Percentiles rank a stretch among this genome's conserved stretches.
Conservation (phyloP, 2,329 filamentous ascomycete genomes). For the Cordyceps sp. region DNA sequence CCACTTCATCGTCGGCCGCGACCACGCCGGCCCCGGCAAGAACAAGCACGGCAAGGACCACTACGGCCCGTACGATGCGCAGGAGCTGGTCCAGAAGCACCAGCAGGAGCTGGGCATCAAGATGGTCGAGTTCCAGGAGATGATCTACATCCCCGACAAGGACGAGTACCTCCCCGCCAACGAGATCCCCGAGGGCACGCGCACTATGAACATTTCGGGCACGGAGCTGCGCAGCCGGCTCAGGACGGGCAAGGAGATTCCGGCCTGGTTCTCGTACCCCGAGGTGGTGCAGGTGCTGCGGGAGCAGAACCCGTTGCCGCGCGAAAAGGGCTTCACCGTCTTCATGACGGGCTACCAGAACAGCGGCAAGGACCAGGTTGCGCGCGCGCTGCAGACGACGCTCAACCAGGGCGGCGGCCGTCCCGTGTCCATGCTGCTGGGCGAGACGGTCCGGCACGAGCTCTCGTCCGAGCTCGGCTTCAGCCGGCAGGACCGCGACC, state of each 20-base stretch:
- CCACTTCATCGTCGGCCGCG: conserved; percentile 97
- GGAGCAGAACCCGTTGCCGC: conserved; percentile 86
- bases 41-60: conserved; percentile 95
- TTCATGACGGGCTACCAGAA: conserved; percentile 97
- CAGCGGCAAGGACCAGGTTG: conserved; percentile 92
- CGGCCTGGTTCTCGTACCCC: conserved; percentile 99
- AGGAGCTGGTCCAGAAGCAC: conserved; percentile 93
- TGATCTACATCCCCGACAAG: conserved; percentile 94
- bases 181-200: conserved; percentile 67
- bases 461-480: conserved; percentile 93
- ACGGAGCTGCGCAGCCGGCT: conserved; percentile 87
- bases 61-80: conserved; percentile 96
- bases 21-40: conserved; percentile 95
- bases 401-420: conserved; percentile 96
- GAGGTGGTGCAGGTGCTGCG: conserved; percentile 94
- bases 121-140: conserved; percentile 98
- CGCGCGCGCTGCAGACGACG: conserved; percentile 86
- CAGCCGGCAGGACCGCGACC: conserved; percentile 79
- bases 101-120: conserved; percentile 92
- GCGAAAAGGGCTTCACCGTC: conserved; percentile 89
- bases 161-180: conserved; percentile 94
- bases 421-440: conserved; percentile 82
- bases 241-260: conserved; percentile 82
- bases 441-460: conserved; percentile 87
- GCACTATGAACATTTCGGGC: conserved; percentile 75